Evolutionary conservation across 2,329 filamentous ascomycete genomes (phyloP), one percentile per base, ranked within the genome.

Genomic region (Xylaria sp.): DNA sequence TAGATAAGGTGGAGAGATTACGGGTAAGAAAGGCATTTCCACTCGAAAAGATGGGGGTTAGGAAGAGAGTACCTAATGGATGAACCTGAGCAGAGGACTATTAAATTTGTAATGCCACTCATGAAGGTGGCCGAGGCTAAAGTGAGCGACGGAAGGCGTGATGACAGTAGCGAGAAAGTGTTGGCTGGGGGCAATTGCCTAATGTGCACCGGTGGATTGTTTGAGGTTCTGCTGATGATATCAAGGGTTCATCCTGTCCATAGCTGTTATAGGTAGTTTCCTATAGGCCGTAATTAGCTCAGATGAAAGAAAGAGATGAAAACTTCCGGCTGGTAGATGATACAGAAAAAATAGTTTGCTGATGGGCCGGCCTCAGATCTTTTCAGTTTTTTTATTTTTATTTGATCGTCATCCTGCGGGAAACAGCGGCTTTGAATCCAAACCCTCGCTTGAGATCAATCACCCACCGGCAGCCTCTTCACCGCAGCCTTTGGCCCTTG

Each of bases 321-420:
- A 39, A 7, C 24, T 50, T 13, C 22, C 43, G 56, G 34, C 24
- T 37, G 26, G 39, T 37, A 43, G 42, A 53, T 50, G 26, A 48
- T 16, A n/a, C 34, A 42, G 19, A 44, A 39, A 39, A 52, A 61
- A 56, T 48, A 47, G 45, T 34, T 13, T 11, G 16, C 29, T 34
- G 29, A 7, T 60, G 51, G 54, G 63, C 63, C 55, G 67, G 77
- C 77, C 79, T 90, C 87, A 89, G 87, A 81, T 89, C 86, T 90
- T 89, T 89, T 88, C 85, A 89, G 85, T 88, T 83, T 66, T 80
- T 69, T 71, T 71, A 64, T 80, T 69, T 72, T 71, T 64, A 66
- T 66, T 67, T 72, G 66, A 70, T 76, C 80, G 71, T 83, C 78
- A 83, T 70, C 58, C 76, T 73, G 69, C 71, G 68, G 70, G 75